These are phyloP conservation scores for Golubevia sp. DNA, from an alignment of 1,284 basidiomycete genomes.

Conservation along the genomic window DNA sequence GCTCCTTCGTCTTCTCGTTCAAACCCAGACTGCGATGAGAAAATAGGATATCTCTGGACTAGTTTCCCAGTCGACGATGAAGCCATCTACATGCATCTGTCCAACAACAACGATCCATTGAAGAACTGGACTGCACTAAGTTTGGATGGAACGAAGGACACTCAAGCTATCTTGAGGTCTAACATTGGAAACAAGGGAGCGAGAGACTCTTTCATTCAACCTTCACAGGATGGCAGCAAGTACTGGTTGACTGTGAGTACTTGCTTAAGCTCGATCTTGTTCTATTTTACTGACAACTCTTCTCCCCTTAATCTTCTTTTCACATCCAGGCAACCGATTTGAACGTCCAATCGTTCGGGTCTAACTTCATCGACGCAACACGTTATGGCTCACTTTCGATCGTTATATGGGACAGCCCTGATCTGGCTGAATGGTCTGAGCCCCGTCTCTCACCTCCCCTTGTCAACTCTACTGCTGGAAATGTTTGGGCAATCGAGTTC, in stretches of 20 bases:
- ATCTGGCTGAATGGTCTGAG: background rate
- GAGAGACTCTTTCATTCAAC: background rate
- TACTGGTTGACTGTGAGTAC: background rate
- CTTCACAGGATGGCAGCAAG: background rate
- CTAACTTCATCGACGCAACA: background rate
- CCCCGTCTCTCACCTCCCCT: background rate
- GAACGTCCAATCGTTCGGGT: background rate
- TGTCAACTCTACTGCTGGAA: background rate
- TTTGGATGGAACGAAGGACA: background rate
- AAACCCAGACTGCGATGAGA: no score
- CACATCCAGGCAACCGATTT: background rate
- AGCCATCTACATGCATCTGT: conserved; percentile 5
- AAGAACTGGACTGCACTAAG: background rate
- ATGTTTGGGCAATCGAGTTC: background rate
- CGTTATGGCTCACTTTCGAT: background rate
- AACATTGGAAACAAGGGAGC: background rate
- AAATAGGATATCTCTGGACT: conserved; percentile 11
- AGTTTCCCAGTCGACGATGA: conserved; percentile 8
- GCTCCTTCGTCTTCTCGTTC: no score
- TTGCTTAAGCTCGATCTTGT: background rate
- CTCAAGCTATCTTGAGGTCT: background rate
- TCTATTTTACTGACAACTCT: background rate
- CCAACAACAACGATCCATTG: conserved; percentile 9
- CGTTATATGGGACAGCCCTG: background rate
- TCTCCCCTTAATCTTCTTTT: background rate